These are phyloP conservation scores for Leishmania arabica DNA, from an alignment of 208 protist species.

Conservation along the genomic window DNA sequence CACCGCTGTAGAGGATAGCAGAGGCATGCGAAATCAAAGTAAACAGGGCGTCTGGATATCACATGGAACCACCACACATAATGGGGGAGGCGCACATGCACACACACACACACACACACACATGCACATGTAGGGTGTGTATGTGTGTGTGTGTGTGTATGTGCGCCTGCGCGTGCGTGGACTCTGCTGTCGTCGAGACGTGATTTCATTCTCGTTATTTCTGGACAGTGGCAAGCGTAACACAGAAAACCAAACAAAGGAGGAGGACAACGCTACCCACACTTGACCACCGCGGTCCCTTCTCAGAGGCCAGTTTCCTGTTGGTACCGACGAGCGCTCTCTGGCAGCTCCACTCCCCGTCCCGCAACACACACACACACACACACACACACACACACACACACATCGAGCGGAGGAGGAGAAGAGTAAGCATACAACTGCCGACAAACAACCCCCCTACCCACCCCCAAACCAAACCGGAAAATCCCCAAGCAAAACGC, in stretches of 20 bases:
- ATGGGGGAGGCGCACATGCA: not conserved
- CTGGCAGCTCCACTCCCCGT: not conserved
- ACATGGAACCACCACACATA: not conserved
- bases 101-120: not conserved
- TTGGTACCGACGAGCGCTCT: no score
- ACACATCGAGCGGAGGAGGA: not conserved
- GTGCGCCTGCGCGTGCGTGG: not conserved
- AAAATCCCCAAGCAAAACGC: not conserved
- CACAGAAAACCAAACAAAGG: not conserved
- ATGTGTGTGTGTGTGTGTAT: not conserved
- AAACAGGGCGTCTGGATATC: not conserved
- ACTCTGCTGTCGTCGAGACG: not conserved
- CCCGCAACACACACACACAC: not conserved
- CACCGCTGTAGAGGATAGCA: not conserved
- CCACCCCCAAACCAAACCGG: no score
- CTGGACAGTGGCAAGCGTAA: not conserved
- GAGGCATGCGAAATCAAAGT: not conserved
- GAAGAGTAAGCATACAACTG: no score
- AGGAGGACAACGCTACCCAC: not conserved
- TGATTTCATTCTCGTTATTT: not conserved
- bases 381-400: no score
- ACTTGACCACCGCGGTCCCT: no score
- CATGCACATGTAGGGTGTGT: not conserved
- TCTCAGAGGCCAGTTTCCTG: no score
- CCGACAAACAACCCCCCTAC: no score